Conservation (phyloP, 768 basidiomycete genomes). For the Boletus edulis region DNA sequence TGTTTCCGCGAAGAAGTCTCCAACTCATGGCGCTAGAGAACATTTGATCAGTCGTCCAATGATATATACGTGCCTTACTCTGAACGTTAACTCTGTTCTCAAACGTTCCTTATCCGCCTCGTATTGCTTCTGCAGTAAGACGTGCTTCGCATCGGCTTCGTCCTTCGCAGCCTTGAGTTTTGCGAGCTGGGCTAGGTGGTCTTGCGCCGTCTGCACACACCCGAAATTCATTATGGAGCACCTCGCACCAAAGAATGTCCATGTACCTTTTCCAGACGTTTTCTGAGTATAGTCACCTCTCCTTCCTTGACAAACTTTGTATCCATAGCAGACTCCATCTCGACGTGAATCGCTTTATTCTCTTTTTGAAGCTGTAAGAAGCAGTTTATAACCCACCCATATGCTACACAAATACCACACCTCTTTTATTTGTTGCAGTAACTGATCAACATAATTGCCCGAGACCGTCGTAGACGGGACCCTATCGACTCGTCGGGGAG, state of each 20-base stretch:
- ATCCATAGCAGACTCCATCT: slow-evolving; percentile 47
- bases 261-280: slow-evolving; percentile 63
- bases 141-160: slow-evolving; percentile 55
- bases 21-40: slow-evolving; percentile 61
- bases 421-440: slow-evolving; percentile 44
- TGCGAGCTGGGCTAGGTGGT: slow-evolving; percentile 54
- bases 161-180: slow-evolving; percentile 60
- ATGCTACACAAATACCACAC: slow-evolving; percentile 31
- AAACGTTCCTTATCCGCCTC: slow-evolving; percentile 69
- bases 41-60: slow-evolving; percentile 11
- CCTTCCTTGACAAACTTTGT: slow-evolving; percentile 62
- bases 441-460: slow-evolving; percentile 8
- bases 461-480: slow-evolving; percentile 2
- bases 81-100: slow-evolving; percentile 68
- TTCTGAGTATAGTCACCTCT: slow-evolving; percentile 65
- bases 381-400: slow-evolving; percentile 1
- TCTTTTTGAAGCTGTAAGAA: slow-evolving; percentile 46
- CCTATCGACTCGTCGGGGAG: slow-evolving; percentile 5
- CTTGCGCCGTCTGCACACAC: slow-evolving; percentile 48
- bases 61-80: slow-evolving; percentile 40
- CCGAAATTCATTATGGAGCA: background rate
- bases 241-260: background rate
- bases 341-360: slow-evolving; percentile 44
- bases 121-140: slow-evolving; percentile 56
- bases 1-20: slow-evolving; percentile 55